Percentiles rank a stretch among this genome's conserved stretches.
phyloP scores from a whole-genome alignment of 768 basidiomycete genomes.

The Candolleomyces efflorescens region DNA sequence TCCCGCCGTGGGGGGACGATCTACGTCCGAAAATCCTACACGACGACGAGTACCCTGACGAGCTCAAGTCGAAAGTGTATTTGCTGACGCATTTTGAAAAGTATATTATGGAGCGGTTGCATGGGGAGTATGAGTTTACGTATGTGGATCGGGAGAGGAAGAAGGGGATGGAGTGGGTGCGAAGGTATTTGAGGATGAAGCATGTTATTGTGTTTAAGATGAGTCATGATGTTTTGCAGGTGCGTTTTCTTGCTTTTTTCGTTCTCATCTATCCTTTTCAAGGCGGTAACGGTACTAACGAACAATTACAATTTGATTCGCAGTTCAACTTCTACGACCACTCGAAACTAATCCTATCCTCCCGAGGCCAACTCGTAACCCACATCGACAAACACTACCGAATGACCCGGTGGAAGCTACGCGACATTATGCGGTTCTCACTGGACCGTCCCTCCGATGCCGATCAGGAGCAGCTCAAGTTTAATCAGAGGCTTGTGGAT shows the following conservation, averaged over 20 bases:
- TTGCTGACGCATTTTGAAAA: conserved; percentile 90
- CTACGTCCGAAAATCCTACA: conserved; percentile 69
- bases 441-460: conserved; percentile 27
- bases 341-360: conserved; percentile 87
- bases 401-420: conserved; percentile 68
- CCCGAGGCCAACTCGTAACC: conserved; percentile 72
- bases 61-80: conserved; percentile 88
- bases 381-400: conserved; percentile 90
- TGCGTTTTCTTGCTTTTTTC: no score
- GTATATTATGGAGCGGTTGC: conserved; percentile 90
- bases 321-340: conserved; percentile 99
- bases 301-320: no score
- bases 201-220: conserved; percentile 95
- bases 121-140: conserved; percentile 80
- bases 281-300: no score
- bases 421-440: conserved; percentile 61
- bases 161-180: conserved; percentile 92
- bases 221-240: conserved; percentile 95
- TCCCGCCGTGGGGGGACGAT: conserved; percentile 61
- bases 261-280: no score
- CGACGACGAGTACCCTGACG: conserved; percentile 68
- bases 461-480: conserved; percentile 56
- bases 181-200: conserved; percentile 95
- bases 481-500: conserved; percentile 60
- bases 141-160: conserved; percentile 64